Conservation (phyloP, 176 grass and related monocot species). For the Aegilops bicornis region DNA sequence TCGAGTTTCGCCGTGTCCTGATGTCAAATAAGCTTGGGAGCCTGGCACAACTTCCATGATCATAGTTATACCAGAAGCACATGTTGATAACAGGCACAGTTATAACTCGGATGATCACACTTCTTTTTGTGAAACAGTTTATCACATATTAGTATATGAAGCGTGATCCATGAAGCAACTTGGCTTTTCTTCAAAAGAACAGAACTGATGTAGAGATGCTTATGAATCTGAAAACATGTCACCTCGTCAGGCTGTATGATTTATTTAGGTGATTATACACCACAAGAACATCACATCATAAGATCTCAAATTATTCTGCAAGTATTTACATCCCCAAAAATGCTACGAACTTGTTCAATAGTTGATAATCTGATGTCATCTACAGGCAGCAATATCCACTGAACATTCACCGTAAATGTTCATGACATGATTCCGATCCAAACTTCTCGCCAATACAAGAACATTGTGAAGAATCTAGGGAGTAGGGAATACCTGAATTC, state of each 20-base stretch:
- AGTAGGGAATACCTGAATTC: too few relatives aligned
- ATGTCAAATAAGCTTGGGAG: neutral
- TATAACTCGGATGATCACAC: neutral
- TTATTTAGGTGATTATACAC: neutral
- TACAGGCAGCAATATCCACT: conserved; percentile 29
- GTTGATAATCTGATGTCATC: conserved; percentile 3
- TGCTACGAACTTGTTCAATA: conserved; percentile 33
- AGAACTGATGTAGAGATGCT: neutral
- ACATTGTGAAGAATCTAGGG: too few relatives aligned
- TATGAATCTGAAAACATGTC: neutral
- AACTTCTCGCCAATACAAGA: conserved; percentile 26
- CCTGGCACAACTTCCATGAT: neutral
- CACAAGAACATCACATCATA: neutral
- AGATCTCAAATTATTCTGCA: conserved; percentile 21
- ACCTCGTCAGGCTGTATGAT: neutral
- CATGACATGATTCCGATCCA: conserved; percentile 6
- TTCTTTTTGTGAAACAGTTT: too few relatives aligned
- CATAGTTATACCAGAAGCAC: neutral
- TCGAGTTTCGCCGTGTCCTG: neutral
- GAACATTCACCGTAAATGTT: neutral
- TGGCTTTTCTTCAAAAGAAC: neutral
- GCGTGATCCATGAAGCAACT: neutral
- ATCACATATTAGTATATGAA: too few relatives aligned
- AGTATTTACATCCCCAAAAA: conserved; percentile 46
- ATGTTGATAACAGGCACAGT: neutral